These are phyloP conservation scores for Solanum microdontum DNA, from an alignment of 257 asterid genomes.

Conservation along the genomic window DNA sequence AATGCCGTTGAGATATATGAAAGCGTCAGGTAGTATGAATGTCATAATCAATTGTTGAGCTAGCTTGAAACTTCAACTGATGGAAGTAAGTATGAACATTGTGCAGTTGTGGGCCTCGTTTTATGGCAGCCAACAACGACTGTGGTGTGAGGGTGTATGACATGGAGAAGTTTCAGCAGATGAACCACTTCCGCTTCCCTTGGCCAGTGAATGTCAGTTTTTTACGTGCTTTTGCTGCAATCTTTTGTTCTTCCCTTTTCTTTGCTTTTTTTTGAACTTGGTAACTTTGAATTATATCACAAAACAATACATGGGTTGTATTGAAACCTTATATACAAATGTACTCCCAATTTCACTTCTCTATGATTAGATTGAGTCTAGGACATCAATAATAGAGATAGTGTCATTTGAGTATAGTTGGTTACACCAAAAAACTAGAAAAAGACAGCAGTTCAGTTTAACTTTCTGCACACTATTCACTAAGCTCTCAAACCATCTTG, in stretches of 20 bases:
- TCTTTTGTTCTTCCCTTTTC: not conserved
- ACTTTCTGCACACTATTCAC: not conserved
- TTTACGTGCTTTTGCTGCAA: not conserved
- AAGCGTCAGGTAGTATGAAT: slow-evolving; percentile 30
- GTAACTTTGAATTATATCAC: not conserved
- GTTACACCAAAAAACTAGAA: not conserved
- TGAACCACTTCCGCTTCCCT: slow-evolving; percentile 51
- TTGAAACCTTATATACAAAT: not conserved
- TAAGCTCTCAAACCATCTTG: not conserved
- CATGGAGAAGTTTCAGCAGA: slow-evolving; percentile 58
- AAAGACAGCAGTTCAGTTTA: not conserved
- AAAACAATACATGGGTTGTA: not conserved
- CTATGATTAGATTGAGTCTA: not conserved
- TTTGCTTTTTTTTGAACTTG: not conserved
- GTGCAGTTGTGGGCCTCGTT: slow-evolving; percentile 47
- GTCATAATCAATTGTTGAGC: not conserved
- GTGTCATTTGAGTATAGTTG: not conserved
- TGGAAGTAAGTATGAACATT: not conserved
- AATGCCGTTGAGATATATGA: slow-evolving; percentile 59
- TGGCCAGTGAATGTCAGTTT: slow-evolving; percentile 75
- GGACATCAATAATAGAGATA: not conserved
- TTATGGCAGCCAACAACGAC: slow-evolving; percentile 59
- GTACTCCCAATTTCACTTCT: not conserved
- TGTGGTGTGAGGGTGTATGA: slow-evolving; percentile 58
- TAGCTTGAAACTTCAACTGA: not conserved